phyloP scores from a whole-genome alignment of 805 yeast species.

The Brettanomyces nanus region DNA sequence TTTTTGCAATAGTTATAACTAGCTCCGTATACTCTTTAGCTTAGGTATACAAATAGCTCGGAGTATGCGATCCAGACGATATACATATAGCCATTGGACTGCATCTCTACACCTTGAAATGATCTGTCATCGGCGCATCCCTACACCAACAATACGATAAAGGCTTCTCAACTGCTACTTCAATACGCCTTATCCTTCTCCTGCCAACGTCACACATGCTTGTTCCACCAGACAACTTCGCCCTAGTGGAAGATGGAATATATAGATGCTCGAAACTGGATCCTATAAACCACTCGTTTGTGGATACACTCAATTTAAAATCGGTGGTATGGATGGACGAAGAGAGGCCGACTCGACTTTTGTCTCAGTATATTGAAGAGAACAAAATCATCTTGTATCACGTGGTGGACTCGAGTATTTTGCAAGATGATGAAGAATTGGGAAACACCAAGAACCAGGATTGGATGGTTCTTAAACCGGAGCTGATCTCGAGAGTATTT shows the following conservation, averaged over 20 bases:
- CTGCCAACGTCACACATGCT: slow-evolving; percentile 52
- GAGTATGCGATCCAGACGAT: no score
- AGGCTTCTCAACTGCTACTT: no score
- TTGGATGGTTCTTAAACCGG: slow-evolving; percentile 72
- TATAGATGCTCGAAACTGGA: slow-evolving; percentile 77
- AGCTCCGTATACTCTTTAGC: no score
- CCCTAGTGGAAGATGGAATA: slow-evolving; percentile 81
- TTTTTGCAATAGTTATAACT: no score
- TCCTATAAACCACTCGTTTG: slow-evolving; percentile 66
- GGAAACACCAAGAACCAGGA: slow-evolving; percentile 27
- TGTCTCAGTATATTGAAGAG: slow-evolving; percentile 56
- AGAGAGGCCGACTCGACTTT: slow-evolving; percentile 70
- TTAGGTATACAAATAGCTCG: no score
- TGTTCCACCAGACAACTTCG: slow-evolving; percentile 89
- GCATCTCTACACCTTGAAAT: no score
- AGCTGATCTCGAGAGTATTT: slow-evolving; percentile 56
- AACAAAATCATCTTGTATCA: slow-evolving; percentile 45
- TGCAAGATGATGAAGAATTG: slow-evolving; percentile 21
- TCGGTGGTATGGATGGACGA: slow-evolving; percentile 73
- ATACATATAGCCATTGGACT: no score
- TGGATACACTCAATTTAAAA: slow-evolving; percentile 62
- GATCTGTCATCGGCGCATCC: no score
- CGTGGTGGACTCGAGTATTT: slow-evolving; percentile 23
- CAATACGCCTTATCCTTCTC: no score
- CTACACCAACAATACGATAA: no score